A percentile compares a stretch with the other conserved stretches of the same genome.
These are phyloP conservation scores for Chalciporus pseudorubinellus DNA, from an alignment of 768 basidiomycete genomes.

Conservation along the genomic window DNA sequence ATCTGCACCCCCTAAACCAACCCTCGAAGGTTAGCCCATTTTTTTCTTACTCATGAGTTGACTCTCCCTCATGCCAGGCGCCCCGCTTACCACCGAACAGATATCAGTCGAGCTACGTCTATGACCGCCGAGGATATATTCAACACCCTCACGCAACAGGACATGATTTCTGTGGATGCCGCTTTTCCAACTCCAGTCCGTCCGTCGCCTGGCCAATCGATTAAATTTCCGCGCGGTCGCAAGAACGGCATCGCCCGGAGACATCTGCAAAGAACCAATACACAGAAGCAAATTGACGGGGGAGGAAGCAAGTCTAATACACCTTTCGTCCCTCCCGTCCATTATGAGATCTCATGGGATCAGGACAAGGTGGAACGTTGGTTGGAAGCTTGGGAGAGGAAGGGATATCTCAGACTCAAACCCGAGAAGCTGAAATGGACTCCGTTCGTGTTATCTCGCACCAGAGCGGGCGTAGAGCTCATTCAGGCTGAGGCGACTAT, in stretches of 20 bases:
- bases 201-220: conserved; percentile 75
- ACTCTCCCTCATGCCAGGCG: conserved; percentile 18
- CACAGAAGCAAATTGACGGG: conserved; percentile 43
- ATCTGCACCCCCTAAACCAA: conserved; percentile 55
- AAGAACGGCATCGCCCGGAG: conserved; percentile 62
- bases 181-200: conserved; percentile 50
- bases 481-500: conserved; percentile 20
- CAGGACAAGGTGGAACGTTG: conserved; percentile 61
- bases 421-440: conserved; percentile 93
- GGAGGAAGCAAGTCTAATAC: conserved; percentile 36
- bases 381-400: conserved; percentile 67
- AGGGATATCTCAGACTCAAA: conserved; percentile 72
- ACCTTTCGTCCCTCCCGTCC: conserved; percentile 59
- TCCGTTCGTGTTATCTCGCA: conserved; percentile 75
- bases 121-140: conserved; percentile 91
- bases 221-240: conserved; percentile 69
- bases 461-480: conserved; percentile 29
- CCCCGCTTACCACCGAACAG: conserved; percentile 39
- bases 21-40: conserved; percentile 65
- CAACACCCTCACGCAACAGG: conserved; percentile 65
- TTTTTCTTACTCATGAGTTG: conserved; percentile 11
- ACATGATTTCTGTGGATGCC: conserved; percentile 64
- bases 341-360: conserved; percentile 79
- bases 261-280: conserved; percentile 52
- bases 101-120: conserved; percentile 80